These are phyloP conservation scores for Corylus heterophylla DNA, from an alignment of 306 rosid species.

Conservation along the genomic window DNA sequence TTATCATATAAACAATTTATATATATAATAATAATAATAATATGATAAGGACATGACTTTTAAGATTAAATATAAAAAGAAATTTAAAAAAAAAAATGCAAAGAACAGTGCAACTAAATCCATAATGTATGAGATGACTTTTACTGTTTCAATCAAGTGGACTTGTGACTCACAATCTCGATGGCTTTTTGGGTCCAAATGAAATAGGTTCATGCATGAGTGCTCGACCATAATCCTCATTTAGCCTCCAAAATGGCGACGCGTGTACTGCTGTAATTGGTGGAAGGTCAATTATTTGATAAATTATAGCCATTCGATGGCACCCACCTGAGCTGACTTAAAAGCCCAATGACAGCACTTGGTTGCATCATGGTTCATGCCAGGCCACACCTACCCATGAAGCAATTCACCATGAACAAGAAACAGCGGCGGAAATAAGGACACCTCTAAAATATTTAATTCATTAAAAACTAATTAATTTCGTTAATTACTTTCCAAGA, in stretches of 20 bases:
- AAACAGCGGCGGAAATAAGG: background rate
- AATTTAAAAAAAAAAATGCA: no score
- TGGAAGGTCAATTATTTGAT: background rate
- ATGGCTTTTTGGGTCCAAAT: conserved; percentile 16
- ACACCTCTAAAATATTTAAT: no score
- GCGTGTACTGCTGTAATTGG: conserved; percentile 20
- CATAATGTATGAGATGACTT: background rate
- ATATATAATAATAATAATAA: no score
- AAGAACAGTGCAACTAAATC: no score
- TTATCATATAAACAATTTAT: no score
- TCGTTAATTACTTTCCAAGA: no score
- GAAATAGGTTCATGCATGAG: conserved; percentile 4
- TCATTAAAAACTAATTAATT: no score
- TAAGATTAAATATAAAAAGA: no score
- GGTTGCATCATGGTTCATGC: conserved; percentile 40
- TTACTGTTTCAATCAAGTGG: conserved; percentile 26
- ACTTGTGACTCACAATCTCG: conserved; percentile 22
- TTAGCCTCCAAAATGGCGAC: background rate
- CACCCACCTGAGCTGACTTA: conserved; percentile 13
- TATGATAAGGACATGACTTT: no score
- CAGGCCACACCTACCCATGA: conserved; percentile 27
- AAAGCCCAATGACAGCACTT: conserved; percentile 17
- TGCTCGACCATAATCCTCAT: background rate
- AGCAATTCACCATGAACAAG: no score
- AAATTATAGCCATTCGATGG: conserved; percentile 12